Base-by-base conservation (phyloP, 2,329 filamentous ascomycete genomes). In the Monosporascus sp. region DNA sequence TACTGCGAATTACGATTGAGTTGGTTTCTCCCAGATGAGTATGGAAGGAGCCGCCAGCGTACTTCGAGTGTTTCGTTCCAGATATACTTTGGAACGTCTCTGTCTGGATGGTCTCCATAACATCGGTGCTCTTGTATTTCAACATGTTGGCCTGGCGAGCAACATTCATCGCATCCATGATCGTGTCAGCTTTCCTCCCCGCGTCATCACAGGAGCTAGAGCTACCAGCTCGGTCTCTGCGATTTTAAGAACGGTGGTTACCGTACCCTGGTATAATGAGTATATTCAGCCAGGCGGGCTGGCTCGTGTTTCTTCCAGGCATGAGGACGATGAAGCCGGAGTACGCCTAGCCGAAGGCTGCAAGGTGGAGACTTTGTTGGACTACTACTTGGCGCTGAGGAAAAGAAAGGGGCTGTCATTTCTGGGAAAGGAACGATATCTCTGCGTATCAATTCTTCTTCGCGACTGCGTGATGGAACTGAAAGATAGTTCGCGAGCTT, bases 81-180 rank as follows among this genome's bases (percentile, higher is more conserved):
- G 14, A 61, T 66, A 54, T 76, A 76, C 56, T 71, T 72, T 54
- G 59, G 57, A 7, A 70, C 67, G 5, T 58, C 62, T 1, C 62
- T 2, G 72, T 73, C 44, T 74, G 71, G 67, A 61, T 74, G 5
- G 72, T 79, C 0, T 82, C 79, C 0, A 66, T 81, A 14, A 71
- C 79, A 2, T 63, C 81, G 7, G 73, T 75, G 9, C 62, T 82
- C 3, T 71, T 82, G 16, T 79, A 82, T 60, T 68, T 83, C 36
- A 83, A 80, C 2, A 78, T 82, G 17, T 67, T 84, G 17, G 76
- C 78, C 1, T 83, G 82, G 60, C 71, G 75, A 1, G 75, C 76
- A 1, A 79, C 79, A 7, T 82, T 83, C 72, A 71, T 81, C 41
- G 82, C 80, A 1, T 83, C 79, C 54, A 68, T 83, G 3, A 70